Conservation (phyloP, 2,329 filamentous ascomycete species). For the Orbilia blumenaviensis region DNA sequence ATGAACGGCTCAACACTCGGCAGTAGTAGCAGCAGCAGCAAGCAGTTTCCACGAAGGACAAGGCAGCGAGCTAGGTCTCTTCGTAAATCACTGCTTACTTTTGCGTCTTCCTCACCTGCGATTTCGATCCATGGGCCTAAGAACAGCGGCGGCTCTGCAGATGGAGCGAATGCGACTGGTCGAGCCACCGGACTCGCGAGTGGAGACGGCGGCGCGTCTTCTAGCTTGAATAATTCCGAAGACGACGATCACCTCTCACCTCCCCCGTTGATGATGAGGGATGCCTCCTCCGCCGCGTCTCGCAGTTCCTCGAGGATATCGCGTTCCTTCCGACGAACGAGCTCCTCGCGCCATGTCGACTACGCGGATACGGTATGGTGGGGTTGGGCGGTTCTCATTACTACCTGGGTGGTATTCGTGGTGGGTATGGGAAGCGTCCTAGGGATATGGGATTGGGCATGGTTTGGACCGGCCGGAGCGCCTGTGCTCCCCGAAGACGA, state of each 20-base stretch:
- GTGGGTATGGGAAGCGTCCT: constrained; percentile 95
- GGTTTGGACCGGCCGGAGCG: constrained; percentile 74
- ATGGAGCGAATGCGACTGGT: neutral
- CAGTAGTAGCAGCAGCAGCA: constrained; percentile 16
- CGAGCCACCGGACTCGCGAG: neutral
- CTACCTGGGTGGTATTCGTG: constrained; percentile 96
- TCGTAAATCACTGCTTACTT: constrained; percentile 49
- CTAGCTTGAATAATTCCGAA: constrained; percentile 51
- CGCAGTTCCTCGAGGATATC: constrained; percentile 18
- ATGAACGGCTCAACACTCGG: constrained; percentile 40
- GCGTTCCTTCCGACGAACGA: constrained; percentile 35
- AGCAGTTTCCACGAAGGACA: constrained; percentile 36
- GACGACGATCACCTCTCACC: constrained; percentile 41
- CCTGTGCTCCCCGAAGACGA: constrained; percentile 20
- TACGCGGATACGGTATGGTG: constrained; percentile 86
- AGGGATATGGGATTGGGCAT: constrained; percentile 97
- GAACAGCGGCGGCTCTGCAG: neutral
- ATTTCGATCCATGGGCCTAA: constrained; percentile 33
- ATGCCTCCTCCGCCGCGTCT: constrained; percentile 34
- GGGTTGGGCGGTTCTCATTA: constrained; percentile 91
- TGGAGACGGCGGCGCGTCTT: constrained; percentile 32
- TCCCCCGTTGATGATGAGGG: constrained; percentile 49
- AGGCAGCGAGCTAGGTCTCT: constrained; percentile 48
- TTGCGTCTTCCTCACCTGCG: constrained; percentile 30
- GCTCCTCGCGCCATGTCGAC: constrained; percentile 41